Base-by-base conservation (phyloP, 345 rosid species). In the Eucalyptus lansdowneana region DNA sequence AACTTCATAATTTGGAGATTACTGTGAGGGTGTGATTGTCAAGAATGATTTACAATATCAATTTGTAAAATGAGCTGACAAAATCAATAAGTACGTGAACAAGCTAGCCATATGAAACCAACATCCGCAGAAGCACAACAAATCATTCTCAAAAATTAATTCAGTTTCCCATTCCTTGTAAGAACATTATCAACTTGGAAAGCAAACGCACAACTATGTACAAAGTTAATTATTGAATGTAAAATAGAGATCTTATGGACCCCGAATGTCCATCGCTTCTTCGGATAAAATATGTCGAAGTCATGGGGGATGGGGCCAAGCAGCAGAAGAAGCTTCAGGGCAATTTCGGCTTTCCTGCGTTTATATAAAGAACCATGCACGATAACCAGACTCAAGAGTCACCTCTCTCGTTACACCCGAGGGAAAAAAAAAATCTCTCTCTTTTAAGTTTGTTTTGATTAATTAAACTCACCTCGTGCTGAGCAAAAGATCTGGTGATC, bases 21-120 rank as follows among this genome's bases (percentile, higher is more conserved):
- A 37, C 4, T 2, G 0, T 21, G 47, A 40, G 83, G 14, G 29
- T 5, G 44, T 76, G 14, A 34, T 37, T 11, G 83, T 1, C 9
- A 7, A 76, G 27, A 76, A 76, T 76, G 47, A 37, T 37, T 76
- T 40, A 11, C 47, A 76, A 40, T 6, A 37, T 72, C 6, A 72
- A 19, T 19, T 21, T 76, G 12, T 5, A 19, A 76, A 76, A 2
- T 21, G 27, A 76, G 47, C 83, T 21, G 27, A 76, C 27, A 6
- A 76, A 37, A 37, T 76, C 62, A 40, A 21, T 22, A 19, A 19
- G 27, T 37, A 37, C 0, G 47, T 76, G 8, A 76, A 76, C 47
- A 11, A 40, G 47, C 29, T 3, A 76, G 83, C 24, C 47, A 21
- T 76, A 6, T 22, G 47, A 76, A 19, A 76, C 47, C 11, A 72